Conservation (phyloP, 805 yeast genomes). For the Wickerhamiella azymoides region DNA sequence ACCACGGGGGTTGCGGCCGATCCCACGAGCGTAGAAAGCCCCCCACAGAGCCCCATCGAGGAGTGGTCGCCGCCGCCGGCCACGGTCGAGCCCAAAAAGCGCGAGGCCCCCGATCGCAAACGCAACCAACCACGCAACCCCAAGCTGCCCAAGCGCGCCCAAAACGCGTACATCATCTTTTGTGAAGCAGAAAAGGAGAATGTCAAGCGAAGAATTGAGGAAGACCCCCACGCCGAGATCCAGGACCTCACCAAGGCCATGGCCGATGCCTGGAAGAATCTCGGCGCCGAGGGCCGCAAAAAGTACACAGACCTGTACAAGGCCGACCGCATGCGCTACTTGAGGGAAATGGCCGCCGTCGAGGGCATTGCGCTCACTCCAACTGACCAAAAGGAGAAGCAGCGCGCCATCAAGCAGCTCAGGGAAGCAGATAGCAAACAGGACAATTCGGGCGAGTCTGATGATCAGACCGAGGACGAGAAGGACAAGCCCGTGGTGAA, state of each 20-base stretch:
- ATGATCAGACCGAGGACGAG: conserved; percentile 13
- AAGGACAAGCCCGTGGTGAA: not conserved
- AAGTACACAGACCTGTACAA: conserved; percentile 66
- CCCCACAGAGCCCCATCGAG: conserved; percentile 9
- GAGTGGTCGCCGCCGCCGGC: not conserved
- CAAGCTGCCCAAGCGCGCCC: conserved; percentile 73
- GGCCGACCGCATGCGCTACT: conserved; percentile 64
- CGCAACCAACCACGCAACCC: conserved; percentile 52
- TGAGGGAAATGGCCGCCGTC: conserved; percentile 52
- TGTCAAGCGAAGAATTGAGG: conserved; percentile 44
- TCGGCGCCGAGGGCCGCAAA: conserved; percentile 51
- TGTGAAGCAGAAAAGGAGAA: conserved; percentile 77
- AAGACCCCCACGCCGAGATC: conserved; percentile 22
- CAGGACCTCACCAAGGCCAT: conserved; percentile 62
- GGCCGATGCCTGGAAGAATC: conserved; percentile 74
- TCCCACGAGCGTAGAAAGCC: conserved; percentile 13
- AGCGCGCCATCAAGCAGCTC: conserved; percentile 17
- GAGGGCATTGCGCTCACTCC: conserved; percentile 22
- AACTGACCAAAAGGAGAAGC: conserved; percentile 17
- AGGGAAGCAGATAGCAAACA: conserved; percentile 15
- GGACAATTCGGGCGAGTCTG: conserved; percentile 14
- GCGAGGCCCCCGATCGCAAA: conserved; percentile 11
- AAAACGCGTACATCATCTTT: conserved; percentile 75
- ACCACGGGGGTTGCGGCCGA: conserved; percentile 17
- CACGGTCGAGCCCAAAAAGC: conserved; percentile 2